Percentiles rank a stretch among this genome's conserved stretches.
Conservation (phyloP, 306 rosid genomes). For the Citrullus mucosospermus region DNA sequence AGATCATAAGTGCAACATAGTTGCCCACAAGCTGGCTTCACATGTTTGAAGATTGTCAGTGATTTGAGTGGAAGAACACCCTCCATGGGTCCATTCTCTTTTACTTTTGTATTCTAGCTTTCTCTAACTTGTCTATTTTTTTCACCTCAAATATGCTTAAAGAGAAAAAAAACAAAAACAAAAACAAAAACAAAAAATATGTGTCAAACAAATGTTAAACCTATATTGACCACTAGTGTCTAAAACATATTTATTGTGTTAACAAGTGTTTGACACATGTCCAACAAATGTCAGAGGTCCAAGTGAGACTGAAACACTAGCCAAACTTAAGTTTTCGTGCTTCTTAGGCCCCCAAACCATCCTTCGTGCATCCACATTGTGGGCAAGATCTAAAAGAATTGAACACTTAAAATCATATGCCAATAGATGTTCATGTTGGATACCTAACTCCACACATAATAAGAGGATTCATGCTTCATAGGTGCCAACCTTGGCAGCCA, state of each 20-base stretch:
- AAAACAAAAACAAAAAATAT: too few species aligned
- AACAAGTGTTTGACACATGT: background rate
- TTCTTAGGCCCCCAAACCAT: background rate
- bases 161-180: too few species aligned
- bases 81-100: too few species aligned
- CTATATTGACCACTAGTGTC: background rate
- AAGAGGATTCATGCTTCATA: background rate
- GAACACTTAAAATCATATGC: background rate
- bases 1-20: too few species aligned
- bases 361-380: background rate
- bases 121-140: too few species aligned
- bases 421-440: background rate
- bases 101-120: too few species aligned
- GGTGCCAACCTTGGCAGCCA: background rate
- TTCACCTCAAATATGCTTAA: too few species aligned
- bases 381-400: background rate
- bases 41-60: too few species aligned
- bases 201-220: background rate
- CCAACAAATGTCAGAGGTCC: background rate
- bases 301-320: background rate
- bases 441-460: background rate
- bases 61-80: too few species aligned
- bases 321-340: background rate
- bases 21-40: too few species aligned
- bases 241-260: background rate